These are phyloP conservation scores for Colletotrichum phormii DNA, from an alignment of 2,329 filamentous ascomycete genomes.

Conservation along the genomic window DNA sequence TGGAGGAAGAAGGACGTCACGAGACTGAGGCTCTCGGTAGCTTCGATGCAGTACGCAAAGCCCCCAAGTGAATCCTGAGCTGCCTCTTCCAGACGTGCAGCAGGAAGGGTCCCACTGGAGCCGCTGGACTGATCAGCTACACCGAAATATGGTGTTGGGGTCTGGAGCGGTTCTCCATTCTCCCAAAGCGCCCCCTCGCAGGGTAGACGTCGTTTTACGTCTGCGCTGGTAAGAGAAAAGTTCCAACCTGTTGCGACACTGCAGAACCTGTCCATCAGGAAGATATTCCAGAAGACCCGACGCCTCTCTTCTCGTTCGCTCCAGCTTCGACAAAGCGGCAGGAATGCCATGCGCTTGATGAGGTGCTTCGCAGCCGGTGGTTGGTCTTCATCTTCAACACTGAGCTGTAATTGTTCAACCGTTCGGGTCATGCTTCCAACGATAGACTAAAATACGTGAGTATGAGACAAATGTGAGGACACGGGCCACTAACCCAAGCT, in stretches of 20 bases:
- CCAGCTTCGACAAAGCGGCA: constrained; percentile 47
- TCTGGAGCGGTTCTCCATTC: constrained; percentile 46
- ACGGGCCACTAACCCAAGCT: constrained; percentile 43
- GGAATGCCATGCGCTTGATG: constrained; percentile 50
- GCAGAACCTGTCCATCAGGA: constrained; percentile 54
- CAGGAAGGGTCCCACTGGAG: constrained; percentile 37
- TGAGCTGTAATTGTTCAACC: constrained; percentile 52
- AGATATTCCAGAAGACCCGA: constrained; percentile 55
- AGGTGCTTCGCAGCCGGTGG: constrained; percentile 41
- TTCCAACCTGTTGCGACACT: constrained; percentile 54
- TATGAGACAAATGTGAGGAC: neutral
- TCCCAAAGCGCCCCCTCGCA: constrained; percentile 54
- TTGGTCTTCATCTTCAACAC: constrained; percentile 48
- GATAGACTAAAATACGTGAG: constrained; percentile 37
- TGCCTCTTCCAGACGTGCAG: constrained; percentile 38
- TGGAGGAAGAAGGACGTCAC: constrained; percentile 57
- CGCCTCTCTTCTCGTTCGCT: constrained; percentile 52
- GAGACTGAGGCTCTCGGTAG: constrained; percentile 54
- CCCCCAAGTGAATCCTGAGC: constrained; percentile 48
- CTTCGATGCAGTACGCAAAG: constrained; percentile 59
- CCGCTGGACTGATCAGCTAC: constrained; percentile 46
- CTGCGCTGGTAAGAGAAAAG: constrained; percentile 48
- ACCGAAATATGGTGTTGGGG: constrained; percentile 54
- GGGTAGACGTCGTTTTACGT: constrained; percentile 51
- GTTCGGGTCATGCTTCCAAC: constrained; percentile 52